A percentile compares a stretch with the other conserved stretches of the same genome.
phyloP scores from a whole-genome alignment of 1,284 basidiomycete species.

The Ustilago curta region DNA sequence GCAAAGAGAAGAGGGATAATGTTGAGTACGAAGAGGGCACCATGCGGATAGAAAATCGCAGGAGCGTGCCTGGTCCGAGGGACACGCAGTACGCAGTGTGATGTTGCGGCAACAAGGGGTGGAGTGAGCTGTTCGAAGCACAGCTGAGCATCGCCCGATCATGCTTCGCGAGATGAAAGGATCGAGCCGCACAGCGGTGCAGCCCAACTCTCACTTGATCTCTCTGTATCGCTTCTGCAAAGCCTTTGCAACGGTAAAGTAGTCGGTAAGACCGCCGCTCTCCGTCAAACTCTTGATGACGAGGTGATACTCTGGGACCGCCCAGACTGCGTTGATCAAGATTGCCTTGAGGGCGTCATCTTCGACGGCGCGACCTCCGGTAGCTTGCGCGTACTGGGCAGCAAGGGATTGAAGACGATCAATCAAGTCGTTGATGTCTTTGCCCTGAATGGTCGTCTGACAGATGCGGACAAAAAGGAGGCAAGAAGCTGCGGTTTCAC shows the following conservation, averaged over 20 bases:
- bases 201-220: constrained; percentile 9
- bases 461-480: constrained; percentile 35
- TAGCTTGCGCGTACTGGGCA: constrained; percentile 26
- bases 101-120: no score
- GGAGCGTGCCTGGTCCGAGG: no score
- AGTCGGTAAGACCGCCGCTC: constrained; percentile 13
- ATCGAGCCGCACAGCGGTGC: background rate
- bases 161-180: no score
- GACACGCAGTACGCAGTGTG: no score
- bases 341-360: constrained; percentile 31
- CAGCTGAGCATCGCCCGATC: no score
- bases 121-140: no score
- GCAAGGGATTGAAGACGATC: constrained; percentile 24
- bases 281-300: constrained; percentile 22
- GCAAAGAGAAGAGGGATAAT: no score
- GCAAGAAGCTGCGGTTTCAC: constrained; percentile 24
- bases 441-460: constrained; percentile 27
- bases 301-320: constrained; percentile 22
- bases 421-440: constrained; percentile 32
- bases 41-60: no score
- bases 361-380: constrained; percentile 18
- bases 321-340: constrained; percentile 28
- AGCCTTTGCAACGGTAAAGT: constrained; percentile 23
- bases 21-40: no score
- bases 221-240: constrained; percentile 22